Evolutionary conservation across 2,329 filamentous ascomycete genomes (phyloP).

Genomic region (Aspergillus glaucus): DNA sequence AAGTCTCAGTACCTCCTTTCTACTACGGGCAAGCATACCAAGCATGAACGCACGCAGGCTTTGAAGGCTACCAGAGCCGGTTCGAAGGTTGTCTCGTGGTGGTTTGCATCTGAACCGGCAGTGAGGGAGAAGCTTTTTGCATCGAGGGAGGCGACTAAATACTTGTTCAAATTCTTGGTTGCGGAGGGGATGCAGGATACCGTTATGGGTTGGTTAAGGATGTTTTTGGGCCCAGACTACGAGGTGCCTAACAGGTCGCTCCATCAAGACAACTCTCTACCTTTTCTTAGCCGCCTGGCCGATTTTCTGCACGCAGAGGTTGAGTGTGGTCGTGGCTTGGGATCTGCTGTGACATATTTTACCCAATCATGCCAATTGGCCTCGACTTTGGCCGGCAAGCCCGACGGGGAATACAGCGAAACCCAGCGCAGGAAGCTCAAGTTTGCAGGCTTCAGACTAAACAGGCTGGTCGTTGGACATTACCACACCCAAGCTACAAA

Average conservation of each 20-base stretch:
- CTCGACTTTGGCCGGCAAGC: conserved; percentile 7
- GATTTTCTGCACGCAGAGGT: conserved; percentile 29
- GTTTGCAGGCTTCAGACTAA: conserved; percentile 19
- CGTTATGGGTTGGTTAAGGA: conserved; percentile 30
- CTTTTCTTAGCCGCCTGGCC: conserved; percentile 22
- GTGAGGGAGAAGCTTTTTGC: conserved; percentile 25
- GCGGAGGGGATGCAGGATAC: conserved; percentile 30
- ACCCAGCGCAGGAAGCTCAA: conserved; percentile 15
- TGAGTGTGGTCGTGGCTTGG: conserved; percentile 27
- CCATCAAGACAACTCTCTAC: neutral
- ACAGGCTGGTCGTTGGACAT: conserved; percentile 15
- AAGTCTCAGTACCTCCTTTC: conserved; percentile 27
- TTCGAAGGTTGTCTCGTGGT: conserved; percentile 33
- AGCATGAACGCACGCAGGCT: conserved; percentile 15
- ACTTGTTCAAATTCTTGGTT: conserved; percentile 34
- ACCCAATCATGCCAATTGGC: conserved; percentile 19
- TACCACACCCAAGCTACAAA: conserved; percentile 15
- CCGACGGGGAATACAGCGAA: conserved; percentile 1
- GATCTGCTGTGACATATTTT: conserved; percentile 26
- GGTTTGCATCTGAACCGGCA: conserved; percentile 31
- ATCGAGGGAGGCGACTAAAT: conserved; percentile 15
- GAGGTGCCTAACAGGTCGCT: conserved; percentile 13
- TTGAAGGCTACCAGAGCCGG: conserved; percentile 31
- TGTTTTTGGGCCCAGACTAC: conserved; percentile 22
- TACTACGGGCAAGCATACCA: conserved; percentile 8